Percentiles rank a stretch among this genome's conserved stretches.
Conservation (phyloP, 805 yeast species). For the Nakazawaea ishiwadae region DNA sequence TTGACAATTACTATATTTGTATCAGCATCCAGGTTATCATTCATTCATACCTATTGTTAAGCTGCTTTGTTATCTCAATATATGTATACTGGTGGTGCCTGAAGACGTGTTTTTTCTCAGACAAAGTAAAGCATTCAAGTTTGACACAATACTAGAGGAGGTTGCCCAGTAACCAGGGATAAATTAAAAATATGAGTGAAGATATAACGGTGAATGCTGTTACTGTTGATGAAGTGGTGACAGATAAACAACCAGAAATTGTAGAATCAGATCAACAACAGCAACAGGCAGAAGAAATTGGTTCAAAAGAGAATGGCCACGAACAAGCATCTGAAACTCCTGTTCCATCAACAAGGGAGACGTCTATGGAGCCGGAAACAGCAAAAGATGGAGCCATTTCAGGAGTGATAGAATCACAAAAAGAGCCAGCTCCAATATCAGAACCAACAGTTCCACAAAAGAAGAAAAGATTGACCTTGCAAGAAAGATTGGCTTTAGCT, state of each 20-base stretch:
- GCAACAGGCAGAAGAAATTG: too few relatives aligned
- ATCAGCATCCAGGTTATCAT: too few relatives aligned
- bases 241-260: too few relatives aligned
- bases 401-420: background rate
- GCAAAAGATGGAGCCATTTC: background rate
- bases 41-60: too few relatives aligned
- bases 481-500: constrained; percentile 82
- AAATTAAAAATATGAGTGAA: background rate
- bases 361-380: background rate
- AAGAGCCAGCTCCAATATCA: background rate
- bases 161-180: too few relatives aligned
- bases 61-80: too few relatives aligned
- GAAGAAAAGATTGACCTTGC: constrained; percentile 67
- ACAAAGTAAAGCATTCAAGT: too few relatives aligned
- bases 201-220: background rate
- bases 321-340: background rate
- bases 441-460: constrained; percentile 16
- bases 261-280: too few relatives aligned
- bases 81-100: too few relatives aligned
- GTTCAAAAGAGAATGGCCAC: background rate
- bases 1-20: too few relatives aligned
- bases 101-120: too few relatives aligned
- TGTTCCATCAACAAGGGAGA: background rate
- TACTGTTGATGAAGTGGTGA: background rate
- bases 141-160: too few relatives aligned